Conservation (phyloP, 2,329 filamentous ascomycete species). For the Myriosclerotinia duriaeana region DNA sequence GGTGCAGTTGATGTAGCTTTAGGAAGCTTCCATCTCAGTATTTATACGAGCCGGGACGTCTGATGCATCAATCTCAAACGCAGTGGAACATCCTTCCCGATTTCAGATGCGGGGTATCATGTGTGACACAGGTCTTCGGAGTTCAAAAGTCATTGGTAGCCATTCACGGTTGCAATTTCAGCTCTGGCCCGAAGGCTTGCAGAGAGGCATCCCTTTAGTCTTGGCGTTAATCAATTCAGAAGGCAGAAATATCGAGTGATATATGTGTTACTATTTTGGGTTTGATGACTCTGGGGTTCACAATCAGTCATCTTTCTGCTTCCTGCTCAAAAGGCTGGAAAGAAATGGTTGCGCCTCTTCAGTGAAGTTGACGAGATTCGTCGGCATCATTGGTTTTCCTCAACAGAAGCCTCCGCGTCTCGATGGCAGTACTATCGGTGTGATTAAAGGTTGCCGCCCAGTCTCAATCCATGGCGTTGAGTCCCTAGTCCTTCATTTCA, state of each 20-base stretch:
- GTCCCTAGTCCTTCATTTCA: conserved; percentile 12
- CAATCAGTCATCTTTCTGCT: background rate
- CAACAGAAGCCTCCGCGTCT: background rate
- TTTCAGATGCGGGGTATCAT: background rate
- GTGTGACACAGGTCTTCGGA: conserved; percentile 7
- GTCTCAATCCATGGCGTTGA: conserved; percentile 6
- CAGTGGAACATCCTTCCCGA: no score
- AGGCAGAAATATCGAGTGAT: conserved; percentile 10
- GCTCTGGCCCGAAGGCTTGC: conserved; percentile 19
- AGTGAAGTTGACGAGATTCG: background rate
- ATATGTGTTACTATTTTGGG: conserved; percentile 10
- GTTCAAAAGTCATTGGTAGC: conserved; percentile 13
- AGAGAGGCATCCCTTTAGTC: background rate
- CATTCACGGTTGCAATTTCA: background rate
- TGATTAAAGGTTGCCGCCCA: background rate
- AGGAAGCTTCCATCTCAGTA: background rate
- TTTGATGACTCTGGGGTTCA: background rate
- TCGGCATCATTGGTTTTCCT: background rate
- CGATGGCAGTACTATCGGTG: background rate
- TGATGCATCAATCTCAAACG: no score
- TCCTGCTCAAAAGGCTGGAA: background rate
- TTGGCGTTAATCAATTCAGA: conserved; percentile 15
- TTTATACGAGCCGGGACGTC: background rate
- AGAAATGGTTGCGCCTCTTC: background rate
- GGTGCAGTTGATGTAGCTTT: background rate